A percentile compares a stretch with the other conserved stretches of the same genome.
phyloP scores from a whole-genome alignment of 2,329 filamentous ascomycete species.

The Ceratocystis destructans region DNA sequence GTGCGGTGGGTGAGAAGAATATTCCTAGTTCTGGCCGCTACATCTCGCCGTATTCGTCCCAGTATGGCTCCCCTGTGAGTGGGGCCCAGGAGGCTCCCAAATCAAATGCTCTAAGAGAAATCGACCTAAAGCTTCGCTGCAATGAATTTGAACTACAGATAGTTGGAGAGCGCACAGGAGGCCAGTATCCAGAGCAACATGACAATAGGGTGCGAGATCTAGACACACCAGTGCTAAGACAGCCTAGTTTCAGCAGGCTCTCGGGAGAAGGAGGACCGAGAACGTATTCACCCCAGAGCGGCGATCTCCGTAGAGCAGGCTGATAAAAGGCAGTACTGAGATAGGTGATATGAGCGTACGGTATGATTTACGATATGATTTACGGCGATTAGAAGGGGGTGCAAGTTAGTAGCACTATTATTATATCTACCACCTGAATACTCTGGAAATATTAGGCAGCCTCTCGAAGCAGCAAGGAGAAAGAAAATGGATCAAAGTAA shows the following conservation, averaged over 20 bases:
- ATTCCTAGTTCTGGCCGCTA: constrained; percentile 30
- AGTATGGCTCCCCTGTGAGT: constrained; percentile 45
- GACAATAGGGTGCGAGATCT: constrained; percentile 20
- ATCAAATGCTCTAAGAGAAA: constrained; percentile 17
- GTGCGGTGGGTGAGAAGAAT: constrained; percentile 29
- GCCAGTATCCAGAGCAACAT: constrained; percentile 14
- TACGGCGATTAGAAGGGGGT: no score
- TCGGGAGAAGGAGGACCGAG: constrained; percentile 23
- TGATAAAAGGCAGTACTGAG: not conserved
- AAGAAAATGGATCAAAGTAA: not conserved
- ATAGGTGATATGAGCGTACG: not conserved
- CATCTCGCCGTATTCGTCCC: constrained; percentile 46
- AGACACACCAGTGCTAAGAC: constrained; percentile 32
- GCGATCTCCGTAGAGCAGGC: constrained; percentile 5
- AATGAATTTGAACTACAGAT: constrained; percentile 39
- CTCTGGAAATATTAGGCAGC: not conserved
- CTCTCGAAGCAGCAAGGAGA: not conserved
- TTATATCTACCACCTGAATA: not conserved
- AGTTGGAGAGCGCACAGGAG: constrained; percentile 28
- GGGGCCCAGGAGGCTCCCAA: not conserved
- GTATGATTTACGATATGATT: no score
- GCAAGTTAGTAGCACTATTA: not conserved
- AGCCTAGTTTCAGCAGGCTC: constrained; percentile 34
- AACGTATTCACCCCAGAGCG: constrained; percentile 18
- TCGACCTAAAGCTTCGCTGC: constrained; percentile 20